Percentiles rank a stretch among this genome's conserved stretches.
These are phyloP conservation scores for Wickerhamiella pararugosa DNA, from an alignment of 1,139 yeast species.

Conservation along the genomic window DNA sequence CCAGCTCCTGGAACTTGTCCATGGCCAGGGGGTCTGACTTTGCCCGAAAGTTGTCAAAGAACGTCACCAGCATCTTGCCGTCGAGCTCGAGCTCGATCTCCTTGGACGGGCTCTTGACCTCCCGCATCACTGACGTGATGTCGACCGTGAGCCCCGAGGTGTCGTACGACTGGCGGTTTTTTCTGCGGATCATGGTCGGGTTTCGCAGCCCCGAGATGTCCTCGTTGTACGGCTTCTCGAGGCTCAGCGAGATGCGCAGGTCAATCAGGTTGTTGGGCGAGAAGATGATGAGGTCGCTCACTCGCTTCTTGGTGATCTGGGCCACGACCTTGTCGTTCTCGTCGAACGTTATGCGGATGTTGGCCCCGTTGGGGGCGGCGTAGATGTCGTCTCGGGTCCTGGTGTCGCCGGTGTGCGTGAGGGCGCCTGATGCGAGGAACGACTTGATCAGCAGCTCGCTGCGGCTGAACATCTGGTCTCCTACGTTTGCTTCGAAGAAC, in stretches of 20 bases:
- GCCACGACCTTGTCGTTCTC: constrained; percentile 30
- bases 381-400: constrained; percentile 12
- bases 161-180: constrained; percentile 28
- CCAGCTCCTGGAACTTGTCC: constrained; percentile 25
- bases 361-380: constrained; percentile 25
- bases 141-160: constrained; percentile 23
- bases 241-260: constrained; percentile 54
- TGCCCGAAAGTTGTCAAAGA: constrained; percentile 33
- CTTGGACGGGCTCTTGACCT: constrained; percentile 15
- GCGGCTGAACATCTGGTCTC: constrained; percentile 49
- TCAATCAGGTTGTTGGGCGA: constrained; percentile 72
- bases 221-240: constrained; percentile 44
- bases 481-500: constrained; percentile 55
- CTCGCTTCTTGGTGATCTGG: constrained; percentile 56
- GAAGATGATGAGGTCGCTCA: constrained; percentile 54
- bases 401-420: constrained; percentile 10
- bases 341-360: constrained; percentile 20
- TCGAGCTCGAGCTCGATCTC: constrained; percentile 48
- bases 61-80: constrained; percentile 42
- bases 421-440: constrained; percentile 17
- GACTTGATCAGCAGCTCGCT: constrained; percentile 41
- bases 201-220: constrained; percentile 4
- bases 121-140: constrained; percentile 22
- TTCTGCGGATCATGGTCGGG: constrained; percentile 36
- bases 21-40: constrained; percentile 19